phyloP scores from a whole-genome alignment of 2,329 filamentous ascomycete species.

The Sporothrix luriei region DNA sequence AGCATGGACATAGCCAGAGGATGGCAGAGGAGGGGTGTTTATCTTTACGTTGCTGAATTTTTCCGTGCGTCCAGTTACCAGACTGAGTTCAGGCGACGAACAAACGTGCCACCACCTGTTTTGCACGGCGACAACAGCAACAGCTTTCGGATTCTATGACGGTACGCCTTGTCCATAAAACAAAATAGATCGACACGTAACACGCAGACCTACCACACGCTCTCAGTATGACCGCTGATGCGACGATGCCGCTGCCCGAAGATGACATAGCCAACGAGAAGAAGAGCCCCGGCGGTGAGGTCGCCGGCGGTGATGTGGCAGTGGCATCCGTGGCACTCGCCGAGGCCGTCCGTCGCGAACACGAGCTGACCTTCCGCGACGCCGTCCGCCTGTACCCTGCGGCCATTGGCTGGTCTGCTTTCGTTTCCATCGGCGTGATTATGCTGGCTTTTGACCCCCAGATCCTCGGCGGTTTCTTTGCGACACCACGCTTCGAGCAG shows the following conservation, averaged over 20 bases:
- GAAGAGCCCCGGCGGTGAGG: neutral
- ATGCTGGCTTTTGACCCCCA: constrained; percentile 30
- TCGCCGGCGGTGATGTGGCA: neutral
- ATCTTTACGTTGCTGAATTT: neutral
- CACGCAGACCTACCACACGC: neutral
- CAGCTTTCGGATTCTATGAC: neutral
- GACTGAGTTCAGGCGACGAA: neutral
- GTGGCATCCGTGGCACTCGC: neutral
- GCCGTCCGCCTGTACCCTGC: constrained; percentile 21
- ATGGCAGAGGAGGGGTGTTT: neutral
- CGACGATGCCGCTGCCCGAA: neutral
- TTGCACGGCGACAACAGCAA: neutral
- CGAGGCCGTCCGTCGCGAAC: constrained; percentile 9
- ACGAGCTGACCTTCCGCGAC: constrained; percentile 17
- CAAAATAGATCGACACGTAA: too few relatives aligned
- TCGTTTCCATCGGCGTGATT: constrained; percentile 28
- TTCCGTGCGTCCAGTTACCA: neutral
- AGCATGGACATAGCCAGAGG: neutral
- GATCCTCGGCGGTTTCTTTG: constrained; percentile 27
- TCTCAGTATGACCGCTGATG: neutral
- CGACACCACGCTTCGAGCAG: constrained; percentile 18
- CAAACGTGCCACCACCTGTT: neutral
- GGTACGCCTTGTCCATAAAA: too few relatives aligned
- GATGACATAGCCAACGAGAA: constrained; percentile 7
- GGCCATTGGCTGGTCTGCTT: constrained; percentile 28